phyloP scores from a whole-genome alignment of 805 yeast species.

The Candida xiaguanensis region DNA sequence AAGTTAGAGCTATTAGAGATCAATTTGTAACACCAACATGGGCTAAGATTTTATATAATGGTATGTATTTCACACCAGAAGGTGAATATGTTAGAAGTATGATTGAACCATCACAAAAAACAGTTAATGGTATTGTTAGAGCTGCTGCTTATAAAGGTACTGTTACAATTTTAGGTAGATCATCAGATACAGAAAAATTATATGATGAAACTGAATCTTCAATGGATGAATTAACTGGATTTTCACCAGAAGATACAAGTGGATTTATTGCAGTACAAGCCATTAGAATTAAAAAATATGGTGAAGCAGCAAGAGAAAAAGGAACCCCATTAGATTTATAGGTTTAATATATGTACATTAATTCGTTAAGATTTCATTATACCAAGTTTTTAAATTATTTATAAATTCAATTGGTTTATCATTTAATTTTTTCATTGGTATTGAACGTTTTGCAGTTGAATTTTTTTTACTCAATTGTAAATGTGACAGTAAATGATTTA shows the following conservation, averaged over 20 bases:
- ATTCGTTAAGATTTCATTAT: constrained; percentile 4
- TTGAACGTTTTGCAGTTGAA: constrained; percentile 28
- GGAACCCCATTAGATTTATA: constrained; percentile 52
- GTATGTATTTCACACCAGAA: constrained; percentile 97
- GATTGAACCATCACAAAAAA: constrained; percentile 91
- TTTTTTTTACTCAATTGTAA: constrained; percentile 29
- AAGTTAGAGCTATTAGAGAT: constrained; percentile 95
- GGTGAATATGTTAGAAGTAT: constrained; percentile 91
- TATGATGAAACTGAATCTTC: constrained; percentile 98
- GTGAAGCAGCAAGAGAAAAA: constrained; percentile 87
- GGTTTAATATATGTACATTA: constrained; percentile 3
- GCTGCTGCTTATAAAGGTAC: constrained; percentile 91
- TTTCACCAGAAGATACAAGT: constrained; percentile 93
- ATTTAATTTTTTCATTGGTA: constrained; percentile 24
- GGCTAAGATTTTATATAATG: constrained; percentile 90
- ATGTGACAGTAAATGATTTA: constrained; percentile 27
- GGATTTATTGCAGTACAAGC: constrained; percentile 98
- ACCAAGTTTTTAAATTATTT: constrained; percentile 7
- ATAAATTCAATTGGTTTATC: constrained; percentile 19
- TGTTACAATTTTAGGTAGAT: constrained; percentile 84
- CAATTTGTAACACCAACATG: constrained; percentile 90
- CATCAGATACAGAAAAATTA: constrained; percentile 90
- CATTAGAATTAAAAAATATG: constrained; percentile 96
- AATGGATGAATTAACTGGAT: constrained; percentile 98
- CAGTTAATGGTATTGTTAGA: constrained; percentile 96